Percentiles rank a stretch among this genome's conserved stretches.
Evolutionary conservation across 331 rosid species (phyloP).

Genomic region (Stylosanthes scabra): DNA sequence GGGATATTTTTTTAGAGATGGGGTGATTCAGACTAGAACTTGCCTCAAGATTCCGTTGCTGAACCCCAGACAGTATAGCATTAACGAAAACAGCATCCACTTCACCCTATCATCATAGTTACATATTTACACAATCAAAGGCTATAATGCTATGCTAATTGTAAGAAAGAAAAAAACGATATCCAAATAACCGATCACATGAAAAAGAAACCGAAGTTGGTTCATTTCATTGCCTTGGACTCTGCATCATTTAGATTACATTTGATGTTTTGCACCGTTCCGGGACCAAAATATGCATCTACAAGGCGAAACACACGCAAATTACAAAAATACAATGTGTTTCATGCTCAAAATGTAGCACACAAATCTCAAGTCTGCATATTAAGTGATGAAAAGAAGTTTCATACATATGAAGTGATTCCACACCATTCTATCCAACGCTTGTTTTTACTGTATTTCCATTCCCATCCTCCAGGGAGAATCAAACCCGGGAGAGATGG

Average conservation of each 20-base stretch:
- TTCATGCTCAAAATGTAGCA: neutral
- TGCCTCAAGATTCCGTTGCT: constrained; percentile 93
- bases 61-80: constrained; percentile 75
- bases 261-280: constrained; percentile 78
- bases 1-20: no score
- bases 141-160: neutral
- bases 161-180: neutral
- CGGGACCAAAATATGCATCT: constrained; percentile 86
- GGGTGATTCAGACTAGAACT: constrained; percentile 35
- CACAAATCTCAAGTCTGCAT: neutral
- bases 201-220: constrained; percentile 4
- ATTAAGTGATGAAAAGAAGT: neutral
- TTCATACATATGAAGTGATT: neutral
- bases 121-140: constrained; percentile 20
- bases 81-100: constrained; percentile 91
- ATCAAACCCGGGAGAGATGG: no score
- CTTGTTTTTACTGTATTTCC: neutral
- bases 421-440: neutral
- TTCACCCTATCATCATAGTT: constrained; percentile 57
- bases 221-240: constrained; percentile 61
- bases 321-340: neutral
- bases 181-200: constrained; percentile 23
- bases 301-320: constrained; percentile 10
- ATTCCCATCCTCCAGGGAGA: no score
- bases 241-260: constrained; percentile 61